Evolutionary conservation across 2,329 filamentous ascomycete species (phyloP).

Genomic region (Alternaria rosae): DNA sequence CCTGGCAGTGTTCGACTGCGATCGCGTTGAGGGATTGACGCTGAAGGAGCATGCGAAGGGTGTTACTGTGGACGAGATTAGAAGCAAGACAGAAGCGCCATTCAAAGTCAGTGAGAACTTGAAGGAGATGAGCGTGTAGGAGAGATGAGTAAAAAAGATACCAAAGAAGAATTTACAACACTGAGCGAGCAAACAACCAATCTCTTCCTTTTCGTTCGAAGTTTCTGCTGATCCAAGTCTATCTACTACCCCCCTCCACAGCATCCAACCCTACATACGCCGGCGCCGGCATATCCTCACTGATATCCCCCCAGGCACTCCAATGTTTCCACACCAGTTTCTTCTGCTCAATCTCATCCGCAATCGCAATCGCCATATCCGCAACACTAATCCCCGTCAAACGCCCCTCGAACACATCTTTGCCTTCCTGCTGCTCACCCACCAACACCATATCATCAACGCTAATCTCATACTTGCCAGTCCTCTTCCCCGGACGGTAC

Average conservation of each 20-base stretch:
- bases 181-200: neutral
- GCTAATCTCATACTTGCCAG: constrained; percentile 42
- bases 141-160: neutral
- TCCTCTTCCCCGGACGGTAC: constrained; percentile 44
- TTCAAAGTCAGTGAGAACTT: constrained; percentile 81
- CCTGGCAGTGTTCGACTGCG: constrained; percentile 66
- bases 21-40: constrained; percentile 78
- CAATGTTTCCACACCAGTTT: constrained; percentile 42
- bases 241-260: constrained; percentile 26
- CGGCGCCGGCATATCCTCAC: constrained; percentile 35
- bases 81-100: constrained; percentile 84
- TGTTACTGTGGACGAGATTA: constrained; percentile 86
- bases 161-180: neutral
- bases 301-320: constrained; percentile 41
- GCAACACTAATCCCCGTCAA: constrained; percentile 44
- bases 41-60: constrained; percentile 85
- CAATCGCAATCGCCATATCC: constrained; percentile 48
- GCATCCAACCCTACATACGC: constrained; percentile 36
- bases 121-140: constrained; percentile 70
- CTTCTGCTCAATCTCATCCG: constrained; percentile 42
- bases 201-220: neutral
- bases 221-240: neutral
- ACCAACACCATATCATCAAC: constrained; percentile 43
- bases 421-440: constrained; percentile 30
- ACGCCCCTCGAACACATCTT: constrained; percentile 39